Percentiles rank a stretch among this genome's conserved stretches.
Conservation (phyloP, 345 rosid species). For the Eutrema japonicum region DNA sequence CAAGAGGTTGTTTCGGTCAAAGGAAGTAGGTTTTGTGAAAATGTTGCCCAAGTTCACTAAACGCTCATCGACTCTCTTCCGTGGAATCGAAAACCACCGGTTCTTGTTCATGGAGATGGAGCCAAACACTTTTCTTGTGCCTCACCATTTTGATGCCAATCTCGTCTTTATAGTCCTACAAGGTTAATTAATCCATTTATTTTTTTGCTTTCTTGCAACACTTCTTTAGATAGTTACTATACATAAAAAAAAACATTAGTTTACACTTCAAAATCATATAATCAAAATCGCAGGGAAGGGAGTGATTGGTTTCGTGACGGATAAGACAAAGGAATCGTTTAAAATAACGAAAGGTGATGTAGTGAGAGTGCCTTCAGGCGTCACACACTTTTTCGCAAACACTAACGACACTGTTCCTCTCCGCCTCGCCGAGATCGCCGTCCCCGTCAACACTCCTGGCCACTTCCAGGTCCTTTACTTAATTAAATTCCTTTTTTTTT, state of each 20-base stretch:
- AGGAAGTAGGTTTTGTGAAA: conserved; percentile 48
- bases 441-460: conserved; percentile 49
- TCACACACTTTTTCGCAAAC: conserved; percentile 46
- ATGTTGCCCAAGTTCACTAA: conserved; percentile 47
- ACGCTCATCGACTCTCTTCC: conserved; percentile 48
- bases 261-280: too few relatives aligned
- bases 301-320: conserved; percentile 38
- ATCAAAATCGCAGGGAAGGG: conserved; percentile 38
- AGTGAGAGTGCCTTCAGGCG: conserved; percentile 46
- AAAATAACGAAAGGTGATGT: conserved; percentile 50
- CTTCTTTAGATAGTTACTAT: not conserved
- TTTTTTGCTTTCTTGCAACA: too few relatives aligned
- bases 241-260: not conserved
- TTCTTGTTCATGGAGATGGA: conserved; percentile 45
- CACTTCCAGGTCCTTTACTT: conserved; percentile 40
- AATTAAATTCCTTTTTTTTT: not conserved
- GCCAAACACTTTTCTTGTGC: conserved; percentile 52
- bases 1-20: conserved; percentile 10
- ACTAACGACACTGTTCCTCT: conserved; percentile 41
- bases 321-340: conserved; percentile 44
- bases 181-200: conserved; percentile 36
- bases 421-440: conserved; percentile 39
- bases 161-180: conserved; percentile 40
- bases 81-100: conserved; percentile 52
- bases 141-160: conserved; percentile 55